Base-by-base conservation (phyloP, 2,329 filamentous ascomycete genomes). In the Cephalotrichum gorgonifer region DNA sequence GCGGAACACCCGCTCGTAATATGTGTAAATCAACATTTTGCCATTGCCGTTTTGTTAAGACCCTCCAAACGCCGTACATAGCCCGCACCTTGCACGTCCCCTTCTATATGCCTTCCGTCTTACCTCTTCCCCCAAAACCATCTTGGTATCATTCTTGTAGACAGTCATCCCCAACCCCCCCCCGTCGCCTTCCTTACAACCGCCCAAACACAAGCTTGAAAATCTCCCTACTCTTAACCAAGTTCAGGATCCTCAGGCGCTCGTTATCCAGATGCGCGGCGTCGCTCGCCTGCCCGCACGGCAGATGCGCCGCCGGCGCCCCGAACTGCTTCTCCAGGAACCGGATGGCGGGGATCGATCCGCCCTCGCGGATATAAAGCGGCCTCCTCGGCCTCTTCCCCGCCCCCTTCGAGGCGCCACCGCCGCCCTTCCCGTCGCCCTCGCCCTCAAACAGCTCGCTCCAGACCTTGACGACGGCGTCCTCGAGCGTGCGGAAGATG, bases 201-300 rank as follows among this genome's bases (percentile, higher is more conserved):
- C 26, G 23, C 55, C 74, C 71, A 68, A 98, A 98, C 6, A 97
- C 88, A 61, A 80, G 79, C 53, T 82, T 83, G 57, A 98, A 93
- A 52, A 98, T 95, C 65, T 93, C 88, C 54, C 90, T 80, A 54
- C 88, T 93, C 69, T 95, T 96, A 52, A 89, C 79, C 57, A 98
- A 62, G 65, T 98, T 98, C 57, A 86, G 70, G 50, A 98, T 71
- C 47, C 93, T 75, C 64, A 98, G 71, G n/a, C 93, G 72, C 74
- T 98, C 93, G 59, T 98, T 97, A 60, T 95, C 88, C 65, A 98
- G 67, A 76, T 98, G 93, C 17, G 91, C 93, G 47, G 84, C 83
- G 60, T 98, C 93, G 57, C 88, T 96, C 12, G 91, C 89, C 66
- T 96, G 90, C 0, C 94, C 94, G 60, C 90, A 96, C 0, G 93